A percentile compares a stretch with the other conserved stretches of the same genome.
These are phyloP conservation scores for Aspergillus cristatus DNA, from an alignment of 495 filamentous ascomycete species.

Conservation along the genomic window DNA sequence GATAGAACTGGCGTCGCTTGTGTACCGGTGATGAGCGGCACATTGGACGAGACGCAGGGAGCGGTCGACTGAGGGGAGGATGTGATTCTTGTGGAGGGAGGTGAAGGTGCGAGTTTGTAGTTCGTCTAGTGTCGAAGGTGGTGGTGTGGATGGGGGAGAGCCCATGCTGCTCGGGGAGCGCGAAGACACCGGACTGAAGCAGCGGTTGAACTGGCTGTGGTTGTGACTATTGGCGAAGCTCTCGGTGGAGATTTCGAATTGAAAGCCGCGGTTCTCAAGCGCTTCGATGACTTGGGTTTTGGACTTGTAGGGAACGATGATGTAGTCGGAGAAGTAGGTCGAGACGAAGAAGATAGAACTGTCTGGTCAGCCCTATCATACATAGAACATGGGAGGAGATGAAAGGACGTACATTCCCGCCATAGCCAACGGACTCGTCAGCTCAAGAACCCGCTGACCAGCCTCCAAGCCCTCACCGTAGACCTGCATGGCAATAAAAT, in stretches of 20 bases:
- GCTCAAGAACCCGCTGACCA: conserved; percentile 83
- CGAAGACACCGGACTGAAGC: conserved; percentile 21
- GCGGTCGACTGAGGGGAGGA: conserved; percentile 61
- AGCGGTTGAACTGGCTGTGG: conserved; percentile 9
- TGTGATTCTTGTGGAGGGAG: conserved; percentile 60
- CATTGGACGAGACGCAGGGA: conserved; percentile 72
- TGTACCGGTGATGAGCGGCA: conserved; percentile 53
- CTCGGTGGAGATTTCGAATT: conserved; percentile 65
- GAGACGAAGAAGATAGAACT: conserved; percentile 97
- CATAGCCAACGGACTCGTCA: conserved; percentile 84
- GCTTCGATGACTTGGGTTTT: conserved; percentile 63
- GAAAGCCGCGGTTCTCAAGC: conserved; percentile 72
- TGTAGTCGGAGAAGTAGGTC: conserved; percentile 96
- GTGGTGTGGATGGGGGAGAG: conserved; percentile 58
- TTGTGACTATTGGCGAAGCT: conserved; percentile 50
- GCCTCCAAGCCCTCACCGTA: conserved; percentile 83
- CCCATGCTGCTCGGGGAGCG: conserved; percentile 19
- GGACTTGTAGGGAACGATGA: conserved; percentile 73
- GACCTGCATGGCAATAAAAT: conserved; percentile 82
- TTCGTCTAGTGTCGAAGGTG: conserved; percentile 65
- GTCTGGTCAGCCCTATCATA: not conserved
- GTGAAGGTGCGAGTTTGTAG: conserved; percentile 76
- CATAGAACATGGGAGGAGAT: not conserved
- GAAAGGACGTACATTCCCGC: conserved; percentile 64
- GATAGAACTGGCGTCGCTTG: conserved; percentile 36